Evolutionary conservation across 1,284 basidiomycete species (phyloP), one percentile per base, ranked within the genome.

Genomic region (Malassezia vespertilionis): DNA sequence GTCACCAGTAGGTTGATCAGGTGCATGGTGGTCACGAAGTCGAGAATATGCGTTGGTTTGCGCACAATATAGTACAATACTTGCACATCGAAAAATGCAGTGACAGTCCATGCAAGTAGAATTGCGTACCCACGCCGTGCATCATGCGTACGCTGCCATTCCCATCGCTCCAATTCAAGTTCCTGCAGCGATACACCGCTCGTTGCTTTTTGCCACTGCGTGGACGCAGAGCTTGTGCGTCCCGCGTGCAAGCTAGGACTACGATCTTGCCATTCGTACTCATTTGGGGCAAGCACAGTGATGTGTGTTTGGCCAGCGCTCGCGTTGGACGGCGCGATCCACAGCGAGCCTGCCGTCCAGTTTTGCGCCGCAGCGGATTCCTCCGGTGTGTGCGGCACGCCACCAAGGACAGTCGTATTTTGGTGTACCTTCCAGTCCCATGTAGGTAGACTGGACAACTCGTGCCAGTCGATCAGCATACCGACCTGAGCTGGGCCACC

Each of bases 401-500:
- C 42, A 44, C 26, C 4, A 10, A 9, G 27, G 27, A 8, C 8
- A 2, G n/a, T 22, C 33, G 30, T 53, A 49, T 9, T 35, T 40
- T 0, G 37, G 52, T 18, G 43, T 40, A 28, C 69, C 71, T 83
- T 79, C 77, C 74, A 42, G 78, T 77, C 50, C 78, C 79, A 15
- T 79, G 80, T 32, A 78, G 76, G 45, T 57, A 33, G 38, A 58
- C 50, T 48, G 77, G 77, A 84, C 78, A 97, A 82, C 71, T 95
- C 86, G 37, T 87, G 78, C 91, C 91, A 97, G 73, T 97, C 90
- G 80, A 97, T 85, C 23, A 96, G 76, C 83, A 89, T 86, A 77
- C 83, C 84, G 36, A 90, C 81, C 66, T 80, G 87, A 7, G 82
- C 48, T 2, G 84, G 78, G 9, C 86, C 86, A 23, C 87, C 90